Base-by-base conservation (phyloP, 805 yeast genomes). In the Metschnikowia corniflorae region DNA sequence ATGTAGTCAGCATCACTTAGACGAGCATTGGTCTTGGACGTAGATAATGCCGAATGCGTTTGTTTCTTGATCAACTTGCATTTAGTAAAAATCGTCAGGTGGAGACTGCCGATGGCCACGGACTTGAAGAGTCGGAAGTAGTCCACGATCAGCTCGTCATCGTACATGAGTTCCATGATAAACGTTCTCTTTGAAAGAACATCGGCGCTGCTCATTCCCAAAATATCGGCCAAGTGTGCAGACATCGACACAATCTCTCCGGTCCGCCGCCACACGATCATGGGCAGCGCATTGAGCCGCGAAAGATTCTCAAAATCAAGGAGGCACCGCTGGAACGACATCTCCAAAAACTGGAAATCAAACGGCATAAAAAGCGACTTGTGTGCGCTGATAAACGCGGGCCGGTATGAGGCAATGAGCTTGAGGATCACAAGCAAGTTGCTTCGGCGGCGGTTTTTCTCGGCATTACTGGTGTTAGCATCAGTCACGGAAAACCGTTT, bases 221-320 rank as follows among this genome's bases (percentile, higher is more conserved):
- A 75, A 44, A 86, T 62, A 3, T 80, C 75, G 20, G 83, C 75
- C 51, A 86, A 76, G 50, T 85, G 93, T 44, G 80, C 78, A 5
- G 88, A 82, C 7, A 83, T 76, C 7, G 85, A 85, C 8, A 84
- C 88, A 27, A 86, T 79, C 54, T 86, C 94, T 7, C 94, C 94
- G 0, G 94, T 82, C 26, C 95, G 65, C 50, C 95, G 68, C 95
- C 95, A 86, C 45, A 85, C 80, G 13, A 84, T 78, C 3, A 91
- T 81, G 1, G 95, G 95, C 1, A 86, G 77, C 8, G 88, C 82
- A 14, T 82, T 78, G 39, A 79, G 51, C 16, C 66, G 63, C 30
- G 61, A 54, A 10, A 71, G 60, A 41, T 64, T 62, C 56, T 67
- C 63, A 62, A 68, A 55, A 63, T 77, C 68, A 40, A 70, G 47